Base-by-base conservation (phyloP, 495 filamentous ascomycete species). In the Tetracladium marchalianum region DNA sequence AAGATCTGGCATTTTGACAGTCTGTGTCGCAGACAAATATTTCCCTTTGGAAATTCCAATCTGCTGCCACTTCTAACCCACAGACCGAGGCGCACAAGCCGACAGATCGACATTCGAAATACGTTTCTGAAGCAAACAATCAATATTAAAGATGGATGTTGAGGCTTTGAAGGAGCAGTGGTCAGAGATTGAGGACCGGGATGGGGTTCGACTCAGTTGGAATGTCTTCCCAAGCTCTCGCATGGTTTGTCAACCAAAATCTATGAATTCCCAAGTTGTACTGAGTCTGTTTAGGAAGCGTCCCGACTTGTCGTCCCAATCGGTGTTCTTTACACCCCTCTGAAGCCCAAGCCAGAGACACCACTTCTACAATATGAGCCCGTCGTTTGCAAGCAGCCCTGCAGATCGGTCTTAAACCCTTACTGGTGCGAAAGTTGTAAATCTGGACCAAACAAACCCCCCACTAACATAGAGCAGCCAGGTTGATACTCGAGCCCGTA, bases 161-260 rank as follows among this genome's bases (percentile, higher is more conserved):
- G 75, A 78, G 52, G 62, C 66, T 24, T 58, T 95, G 55, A 99
- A 99, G 70, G 93, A 97, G 66, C 84, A 88, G 71, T 99, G 93
- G 93, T 85, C 85, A 57, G 89, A 93, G 64, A 80, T 93, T 47
- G 93, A 99, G 70, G 93, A 99, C 54, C 80, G 88, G 39, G 93
- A 99, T 82, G 93, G 93, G 44, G 77, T 97, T 60, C 80, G 93
- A 58, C 78, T 99, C 46, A 96, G 92, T 67, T 99, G 93, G 93
- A 99, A 99, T 62, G 94, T 93, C 33, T 96, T 99, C 66, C 93
- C 93, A 47, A 95, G 90, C 72, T 86, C 90, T 62, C 90, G 93
- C 61, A 95, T 99, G 84, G 87, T 92, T 56, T 51, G 76, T 70
- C 31, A 35, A 41, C 15, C 12, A 39, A 37, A 19, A 35, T 5